Conservation (phyloP, 2,329 filamentous ascomycete genomes). For the Penicillium verrucosum region DNA sequence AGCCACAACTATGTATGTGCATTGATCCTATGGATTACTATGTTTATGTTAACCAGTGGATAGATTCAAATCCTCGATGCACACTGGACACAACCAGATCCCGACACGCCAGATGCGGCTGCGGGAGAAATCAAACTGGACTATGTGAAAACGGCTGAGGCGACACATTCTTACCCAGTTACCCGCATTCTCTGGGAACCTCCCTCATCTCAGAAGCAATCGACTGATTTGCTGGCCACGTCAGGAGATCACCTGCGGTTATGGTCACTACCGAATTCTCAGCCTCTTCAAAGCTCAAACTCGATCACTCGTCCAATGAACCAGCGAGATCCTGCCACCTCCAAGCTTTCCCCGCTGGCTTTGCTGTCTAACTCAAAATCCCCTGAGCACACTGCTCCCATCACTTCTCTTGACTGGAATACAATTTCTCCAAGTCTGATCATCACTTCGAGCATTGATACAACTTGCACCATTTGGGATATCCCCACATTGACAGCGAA, state of each 20-base stretch:
- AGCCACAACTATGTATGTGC: constrained; percentile 84
- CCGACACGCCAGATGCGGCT: constrained; percentile 67
- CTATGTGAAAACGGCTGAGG: constrained; percentile 90
- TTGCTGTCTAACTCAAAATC: constrained; percentile 97
- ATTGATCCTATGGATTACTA: constrained; percentile 32
- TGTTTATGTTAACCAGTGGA: constrained; percentile 18
- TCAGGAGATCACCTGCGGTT: constrained; percentile 90
- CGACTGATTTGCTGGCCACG: constrained; percentile 89
- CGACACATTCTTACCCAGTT: constrained; percentile 95
- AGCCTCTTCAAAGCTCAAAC: constrained; percentile 60
- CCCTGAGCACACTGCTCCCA: constrained; percentile 91
- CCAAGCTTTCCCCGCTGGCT: constrained; percentile 87
- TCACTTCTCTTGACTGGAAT: constrained; percentile 98
- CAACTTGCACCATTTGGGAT: constrained; percentile 99
- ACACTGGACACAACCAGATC: constrained; percentile 67
- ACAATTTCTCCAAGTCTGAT: constrained; percentile 94
- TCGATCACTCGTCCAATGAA: constrained; percentile 66
- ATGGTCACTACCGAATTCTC: constrained; percentile 77
- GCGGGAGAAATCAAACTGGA: constrained; percentile 66
- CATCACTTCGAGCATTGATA: constrained; percentile 98
- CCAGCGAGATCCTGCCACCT: constrained; percentile 59
- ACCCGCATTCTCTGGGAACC: constrained; percentile 95
- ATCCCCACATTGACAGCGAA: constrained; percentile 97
- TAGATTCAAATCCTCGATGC: constrained; percentile 97
- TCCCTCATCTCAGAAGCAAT: constrained; percentile 89